Evolutionary conservation across 2,329 filamentous ascomycete species (phyloP), one percentile per base, ranked within the genome.

Genomic region (Sporothrix brasiliensis): DNA sequence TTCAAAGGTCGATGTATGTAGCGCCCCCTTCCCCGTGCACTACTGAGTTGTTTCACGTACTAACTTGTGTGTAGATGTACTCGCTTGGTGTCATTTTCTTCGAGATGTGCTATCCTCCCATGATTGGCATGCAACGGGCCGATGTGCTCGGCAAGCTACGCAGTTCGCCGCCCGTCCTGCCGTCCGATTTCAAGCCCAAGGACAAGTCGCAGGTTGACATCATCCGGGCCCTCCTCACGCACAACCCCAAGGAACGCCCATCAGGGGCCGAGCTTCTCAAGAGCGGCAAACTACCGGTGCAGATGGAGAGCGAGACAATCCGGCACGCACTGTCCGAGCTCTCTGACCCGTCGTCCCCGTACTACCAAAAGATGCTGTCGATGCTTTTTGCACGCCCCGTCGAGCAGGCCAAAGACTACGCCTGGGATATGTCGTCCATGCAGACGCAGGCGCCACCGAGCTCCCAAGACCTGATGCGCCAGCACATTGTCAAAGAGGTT

Each of bases 71-170:
- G 0, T 70, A 89, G 86, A 98, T 99, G 94, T 99, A 95, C 78
- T 97, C 94, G 0, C 84, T 99, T 54, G 95, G 95, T 0, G 92
- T 99, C 73, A 98, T 99, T 70, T 97, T 99, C 81, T 98, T 97
- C 75, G 95, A 99, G 80, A 99, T 99, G 95, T 96, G 92, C 76
- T 94, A 89, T 74, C 80, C 83, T 47, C 84, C 87, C 0, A 83
- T 89, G 77, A 74, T 83, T 13, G 88, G 88, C 4, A 90, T 90
- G 87, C 85, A 90, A 75, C 85, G 88, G 73, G 87, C 86, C 1
- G 80, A 85, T 67, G 86, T 89, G 4, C 83, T 97, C 39, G 86
- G 90, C 68, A 83, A 86, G 69, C 84, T 97, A 54, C 87, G 92
- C 60, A 85, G 89, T 74, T 87, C 88, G 52, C 83, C 88, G 14